phyloP scores from a whole-genome alignment of 176 grass and related monocot species.

The Avena atlantica region DNA sequence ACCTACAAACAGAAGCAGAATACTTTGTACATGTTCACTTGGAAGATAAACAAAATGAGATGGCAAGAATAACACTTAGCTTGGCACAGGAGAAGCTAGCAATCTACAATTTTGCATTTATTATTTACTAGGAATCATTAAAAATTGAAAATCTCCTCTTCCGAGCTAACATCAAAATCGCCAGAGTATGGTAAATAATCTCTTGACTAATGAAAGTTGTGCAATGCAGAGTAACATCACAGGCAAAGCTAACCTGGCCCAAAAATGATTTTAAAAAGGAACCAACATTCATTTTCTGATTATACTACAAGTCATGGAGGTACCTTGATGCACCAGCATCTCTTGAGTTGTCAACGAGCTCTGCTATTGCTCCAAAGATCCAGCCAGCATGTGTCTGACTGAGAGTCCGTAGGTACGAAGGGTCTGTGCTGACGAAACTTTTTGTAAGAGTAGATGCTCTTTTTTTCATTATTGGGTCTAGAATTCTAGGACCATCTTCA shows the following conservation, averaged over 20 bases:
- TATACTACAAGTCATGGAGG: conserved; percentile 33
- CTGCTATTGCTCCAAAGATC: conserved; percentile 94
- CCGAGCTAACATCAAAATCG: conserved; percentile 24
- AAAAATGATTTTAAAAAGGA: conserved; percentile 19
- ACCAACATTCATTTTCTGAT: conserved; percentile 1
- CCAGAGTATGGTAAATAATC: conserved; percentile 12
- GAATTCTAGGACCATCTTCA: conserved; percentile 49
- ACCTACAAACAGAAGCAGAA: conserved; percentile 32
- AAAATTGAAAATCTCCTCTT: conserved; percentile 22
- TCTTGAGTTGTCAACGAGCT: conserved; percentile 91
- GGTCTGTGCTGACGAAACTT: conserved; percentile 75
- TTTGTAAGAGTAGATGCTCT: conserved; percentile 39
- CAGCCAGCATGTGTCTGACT: conserved; percentile 85
- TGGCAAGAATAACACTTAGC: not conserved
- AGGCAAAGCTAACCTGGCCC: not conserved
- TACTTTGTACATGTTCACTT: not conserved
- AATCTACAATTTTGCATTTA: conserved; percentile 7
- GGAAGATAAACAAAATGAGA: conserved; percentile 31
- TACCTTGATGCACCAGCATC: conserved; percentile 85
- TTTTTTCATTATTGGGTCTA: conserved; percentile 36
- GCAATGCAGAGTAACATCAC: conserved; percentile 22
- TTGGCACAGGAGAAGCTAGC: not conserved
- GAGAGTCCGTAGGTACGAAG: conserved; percentile 82
- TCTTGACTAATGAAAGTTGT: conserved; percentile 23
- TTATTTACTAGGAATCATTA: not conserved